phyloP scores from a whole-genome alignment of 495 filamentous ascomycete species.

The Rostrohypoxylon terebratum region DNA sequence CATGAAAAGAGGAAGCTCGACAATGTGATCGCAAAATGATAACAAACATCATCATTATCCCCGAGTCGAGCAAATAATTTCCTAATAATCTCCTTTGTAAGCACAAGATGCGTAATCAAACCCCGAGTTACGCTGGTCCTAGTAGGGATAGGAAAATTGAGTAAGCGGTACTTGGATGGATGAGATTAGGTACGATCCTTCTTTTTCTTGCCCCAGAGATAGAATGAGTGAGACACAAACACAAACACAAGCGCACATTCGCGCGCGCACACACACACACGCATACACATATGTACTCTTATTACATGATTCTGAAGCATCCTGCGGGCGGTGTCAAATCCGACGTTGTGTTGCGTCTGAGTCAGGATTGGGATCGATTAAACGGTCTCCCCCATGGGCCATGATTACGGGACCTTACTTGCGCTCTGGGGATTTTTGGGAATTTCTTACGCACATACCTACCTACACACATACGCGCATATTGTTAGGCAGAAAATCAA shows the following conservation, averaged over 20 bases:
- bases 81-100: constrained; percentile 32
- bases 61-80: constrained; percentile 15
- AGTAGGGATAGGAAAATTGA: constrained; percentile 19
- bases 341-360: constrained; percentile 49
- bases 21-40: constrained; percentile 35
- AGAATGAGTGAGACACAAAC: constrained; percentile 22
- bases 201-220: constrained; percentile 20
- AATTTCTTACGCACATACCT: constrained; percentile 42
- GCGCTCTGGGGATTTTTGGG: constrained; percentile 29
- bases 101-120: constrained; percentile 25
- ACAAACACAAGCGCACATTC: constrained; percentile 7
- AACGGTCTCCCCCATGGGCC: constrained; percentile 24
- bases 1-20: constrained; percentile 32
- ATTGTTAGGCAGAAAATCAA: constrained; percentile 44
- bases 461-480: constrained; percentile 18
- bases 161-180: constrained; percentile 33
- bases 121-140: constrained; percentile 25
- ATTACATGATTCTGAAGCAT: constrained; percentile 20
- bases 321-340: constrained; percentile 40
- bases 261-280: neutral
- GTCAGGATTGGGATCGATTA: constrained; percentile 42
- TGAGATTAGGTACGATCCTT: constrained; percentile 20
- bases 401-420: constrained; percentile 40
- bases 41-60: constrained; percentile 19
- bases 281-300: constrained; percentile 4